A percentile compares a stretch with the other conserved stretches of the same genome.
Evolutionary conservation across 1,139 yeast species (phyloP).

Genomic region (Hyphopichia wangnamkhiaoensis): DNA sequence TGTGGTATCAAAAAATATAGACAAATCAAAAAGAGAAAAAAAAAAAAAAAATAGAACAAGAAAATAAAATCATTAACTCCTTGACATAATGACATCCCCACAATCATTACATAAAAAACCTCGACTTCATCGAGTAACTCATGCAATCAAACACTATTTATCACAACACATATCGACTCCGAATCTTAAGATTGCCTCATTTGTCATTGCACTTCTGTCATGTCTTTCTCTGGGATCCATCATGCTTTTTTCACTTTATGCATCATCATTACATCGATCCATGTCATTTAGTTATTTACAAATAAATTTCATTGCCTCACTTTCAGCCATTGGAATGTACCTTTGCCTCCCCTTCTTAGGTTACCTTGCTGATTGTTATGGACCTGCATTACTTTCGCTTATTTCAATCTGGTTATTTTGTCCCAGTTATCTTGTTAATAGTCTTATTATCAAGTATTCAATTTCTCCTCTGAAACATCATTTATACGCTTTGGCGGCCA

Average conservation of each 20-base stretch:
- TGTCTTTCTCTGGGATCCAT: slow-evolving; percentile 84
- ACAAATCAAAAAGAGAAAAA: no score
- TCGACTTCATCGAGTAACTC: slow-evolving; percentile 11
- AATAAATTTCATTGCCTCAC: slow-evolving; percentile 75
- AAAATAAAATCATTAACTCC: background rate
- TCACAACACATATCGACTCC: slow-evolving; percentile 23
- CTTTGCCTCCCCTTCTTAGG: slow-evolving; percentile 83
- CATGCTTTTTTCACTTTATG: slow-evolving; percentile 74
- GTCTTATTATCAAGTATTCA: slow-evolving; percentile 9
- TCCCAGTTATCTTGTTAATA: slow-evolving; percentile 67
- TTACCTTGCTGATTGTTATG: slow-evolving; percentile 78
- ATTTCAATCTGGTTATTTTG: slow-evolving; percentile 63
- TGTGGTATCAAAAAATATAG: no score
- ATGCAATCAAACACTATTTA: slow-evolving; percentile 21
- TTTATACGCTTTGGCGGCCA: slow-evolving; percentile 8
- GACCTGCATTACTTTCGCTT: slow-evolving; percentile 73
- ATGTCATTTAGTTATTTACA: slow-evolving; percentile 67
- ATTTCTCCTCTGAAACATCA: background rate
- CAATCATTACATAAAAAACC: slow-evolving; percentile 10
- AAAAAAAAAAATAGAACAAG: no score
- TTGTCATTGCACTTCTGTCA: slow-evolving; percentile 42
- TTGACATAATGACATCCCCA: background rate
- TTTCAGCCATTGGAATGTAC: slow-evolving; percentile 81
- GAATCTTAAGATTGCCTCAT: slow-evolving; percentile 37
- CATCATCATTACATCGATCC: slow-evolving; percentile 62